These are phyloP conservation scores for Leptodontidium sp. DNA, from an alignment of 2,329 filamentous ascomycete genomes.

Conservation along the genomic window DNA sequence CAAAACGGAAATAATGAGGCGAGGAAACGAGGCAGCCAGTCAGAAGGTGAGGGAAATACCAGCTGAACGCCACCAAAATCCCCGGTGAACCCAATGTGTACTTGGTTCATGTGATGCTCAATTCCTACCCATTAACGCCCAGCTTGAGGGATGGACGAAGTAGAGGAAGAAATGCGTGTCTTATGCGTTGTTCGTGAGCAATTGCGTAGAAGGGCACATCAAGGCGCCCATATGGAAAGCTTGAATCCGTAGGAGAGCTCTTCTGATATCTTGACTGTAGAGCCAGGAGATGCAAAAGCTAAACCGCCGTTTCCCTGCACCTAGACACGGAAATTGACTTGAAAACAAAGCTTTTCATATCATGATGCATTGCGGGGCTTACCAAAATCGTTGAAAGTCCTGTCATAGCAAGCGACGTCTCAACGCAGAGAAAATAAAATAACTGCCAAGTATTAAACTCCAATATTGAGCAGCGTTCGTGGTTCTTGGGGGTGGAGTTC, in stretches of 20 bases:
- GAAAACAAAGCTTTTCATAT: not conserved
- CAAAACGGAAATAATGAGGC: not conserved
- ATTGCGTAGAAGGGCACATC: not conserved
- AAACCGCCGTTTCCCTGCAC: not conserved
- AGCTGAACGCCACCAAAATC: conserved; percentile 6
- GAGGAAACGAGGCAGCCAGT: conserved; percentile 3
- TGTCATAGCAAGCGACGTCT: not conserved
- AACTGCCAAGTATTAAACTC: no score
- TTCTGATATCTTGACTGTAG: not conserved
- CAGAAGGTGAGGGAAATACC: not conserved
- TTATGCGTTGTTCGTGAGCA: not conserved
- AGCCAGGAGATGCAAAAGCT: not conserved
- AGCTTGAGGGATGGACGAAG: not conserved
- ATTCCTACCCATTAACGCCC: not conserved
- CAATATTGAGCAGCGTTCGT: no score
- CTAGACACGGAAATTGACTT: not conserved
- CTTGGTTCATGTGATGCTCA: not conserved
- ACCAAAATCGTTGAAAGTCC: not conserved
- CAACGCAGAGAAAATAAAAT: no score
- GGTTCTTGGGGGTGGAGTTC: no score
- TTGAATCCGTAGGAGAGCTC: not conserved
- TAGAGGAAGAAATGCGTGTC: not conserved
- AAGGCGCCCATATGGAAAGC: not conserved
- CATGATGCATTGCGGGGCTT: no score
- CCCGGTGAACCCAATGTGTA: not conserved